Evolutionary conservation across 352 stramenopile genomes (phyloP).

Genomic region (Peronospora farinosa): DNA sequence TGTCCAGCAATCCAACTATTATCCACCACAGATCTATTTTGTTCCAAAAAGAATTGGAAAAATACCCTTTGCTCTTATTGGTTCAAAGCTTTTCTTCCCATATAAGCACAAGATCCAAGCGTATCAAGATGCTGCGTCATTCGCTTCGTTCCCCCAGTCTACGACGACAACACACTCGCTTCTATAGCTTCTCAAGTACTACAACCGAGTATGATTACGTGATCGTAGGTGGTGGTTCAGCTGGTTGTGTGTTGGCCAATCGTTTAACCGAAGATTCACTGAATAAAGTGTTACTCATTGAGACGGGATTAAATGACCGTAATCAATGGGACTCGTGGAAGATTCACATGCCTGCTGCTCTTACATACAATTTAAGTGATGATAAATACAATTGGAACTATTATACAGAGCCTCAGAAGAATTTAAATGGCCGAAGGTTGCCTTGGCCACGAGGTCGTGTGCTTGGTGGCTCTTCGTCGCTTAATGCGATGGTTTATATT

Average conservation of each 20-base stretch:
- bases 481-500: slow-evolving; percentile 90
- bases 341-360: slow-evolving; percentile 84
- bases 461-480: slow-evolving; percentile 82
- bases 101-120: slow-evolving; percentile 15
- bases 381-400: slow-evolving; percentile 88
- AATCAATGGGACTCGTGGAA: slow-evolving; percentile 87
- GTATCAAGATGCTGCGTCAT: slow-evolving; percentile 18
- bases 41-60: too few relatives aligned
- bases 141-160: slow-evolving; percentile 6
- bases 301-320: slow-evolving; percentile 80
- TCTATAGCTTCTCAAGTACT: slow-evolving; percentile 17
- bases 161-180: not conserved
- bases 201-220: slow-evolving; percentile 85
- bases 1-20: too few relatives aligned
- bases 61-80: not conserved
- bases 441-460: slow-evolving; percentile 84
- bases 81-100: slow-evolving; percentile 5
- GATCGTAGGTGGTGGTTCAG: slow-evolving; percentile 87
- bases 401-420: slow-evolving; percentile 77
- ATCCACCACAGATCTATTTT: too few relatives aligned
- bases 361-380: slow-evolving; percentile 81
- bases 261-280: slow-evolving; percentile 72
- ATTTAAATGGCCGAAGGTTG: slow-evolving; percentile 71
- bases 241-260: slow-evolving; percentile 88
- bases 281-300: slow-evolving; percentile 87